Conservation (phyloP, 495 filamentous ascomycete species). For the Penicillium cinerascens region DNA sequence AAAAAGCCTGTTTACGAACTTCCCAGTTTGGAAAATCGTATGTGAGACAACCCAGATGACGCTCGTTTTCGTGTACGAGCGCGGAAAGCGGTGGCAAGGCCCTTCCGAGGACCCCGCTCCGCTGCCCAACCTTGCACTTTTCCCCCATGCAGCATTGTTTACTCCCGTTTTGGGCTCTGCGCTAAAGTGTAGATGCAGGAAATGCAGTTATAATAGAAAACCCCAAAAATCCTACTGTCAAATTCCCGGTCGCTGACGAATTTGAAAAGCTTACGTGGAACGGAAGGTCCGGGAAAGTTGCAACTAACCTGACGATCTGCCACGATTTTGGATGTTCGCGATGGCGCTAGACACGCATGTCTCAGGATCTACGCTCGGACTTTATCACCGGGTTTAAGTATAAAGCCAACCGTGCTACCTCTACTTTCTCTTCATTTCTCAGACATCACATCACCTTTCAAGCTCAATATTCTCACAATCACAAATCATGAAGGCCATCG, state of each 20-base stretch:
- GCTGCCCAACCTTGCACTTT: not conserved
- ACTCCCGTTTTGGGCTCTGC: not conserved
- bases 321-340: slow-evolving; percentile 6
- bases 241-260: not conserved
- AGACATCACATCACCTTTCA: not conserved
- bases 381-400: not conserved
- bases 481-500: slow-evolving; percentile 10
- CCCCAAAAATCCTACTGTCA: not conserved
- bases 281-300: not conserved
- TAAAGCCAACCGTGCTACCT: not conserved
- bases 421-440: not conserved
- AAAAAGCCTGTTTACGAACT: not conserved
- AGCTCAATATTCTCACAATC: not conserved
- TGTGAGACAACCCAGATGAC: not conserved
- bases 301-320: slow-evolving; percentile 11
- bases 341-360: slow-evolving; percentile 7
- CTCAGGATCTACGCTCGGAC: slow-evolving; percentile 3
- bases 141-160: not conserved
- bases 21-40: not conserved
- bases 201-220: not conserved
- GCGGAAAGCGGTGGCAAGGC: not conserved
- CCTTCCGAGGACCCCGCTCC: not conserved
- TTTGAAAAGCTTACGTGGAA: not conserved
- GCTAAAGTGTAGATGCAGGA: not conserved
- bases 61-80: not conserved